Percentiles rank a stretch among this genome's conserved stretches.
Conservation (phyloP, 1,284 basidiomycete genomes). For the Exobasidium cylindrosporum region DNA sequence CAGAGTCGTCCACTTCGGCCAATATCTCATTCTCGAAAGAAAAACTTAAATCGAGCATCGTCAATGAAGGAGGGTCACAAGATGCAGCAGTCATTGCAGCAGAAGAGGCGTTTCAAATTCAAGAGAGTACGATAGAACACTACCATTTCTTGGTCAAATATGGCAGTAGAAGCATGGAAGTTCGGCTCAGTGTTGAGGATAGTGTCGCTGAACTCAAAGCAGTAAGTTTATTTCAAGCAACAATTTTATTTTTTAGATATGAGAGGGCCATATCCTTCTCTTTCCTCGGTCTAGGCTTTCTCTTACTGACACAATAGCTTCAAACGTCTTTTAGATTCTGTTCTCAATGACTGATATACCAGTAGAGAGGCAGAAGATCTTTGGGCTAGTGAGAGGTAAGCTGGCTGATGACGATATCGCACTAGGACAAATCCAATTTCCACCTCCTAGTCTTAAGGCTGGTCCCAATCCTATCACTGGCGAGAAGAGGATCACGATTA, state of each 20-base stretch:
- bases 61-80: too few relatives aligned
- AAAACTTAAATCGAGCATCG: too few relatives aligned
- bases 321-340: conserved; percentile 54
- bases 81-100: too few relatives aligned
- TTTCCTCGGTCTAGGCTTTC: background rate
- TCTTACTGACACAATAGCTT: background rate
- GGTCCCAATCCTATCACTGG: conserved; percentile 14
- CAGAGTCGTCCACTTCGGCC: too few relatives aligned
- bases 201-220: conserved; percentile 46
- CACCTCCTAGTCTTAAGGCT: conserved; percentile 26
- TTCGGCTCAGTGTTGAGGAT: conserved; percentile 27
- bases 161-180: conserved; percentile 23
- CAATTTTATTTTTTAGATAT: too few relatives aligned
- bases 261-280: background rate
- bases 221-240: too few relatives aligned
- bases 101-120: background rate
- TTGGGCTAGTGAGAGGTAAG: conserved; percentile 80
- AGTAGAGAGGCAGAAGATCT: conserved; percentile 80
- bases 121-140: conserved; percentile 1
- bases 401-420: conserved; percentile 61
- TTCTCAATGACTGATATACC: conserved; percentile 75
- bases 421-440: conserved; percentile 27
- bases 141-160: conserved; percentile 37
- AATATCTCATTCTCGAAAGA: too few relatives aligned
- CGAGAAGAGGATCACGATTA: conserved; percentile 22